Conservation (phyloP, 2,329 filamentous ascomycete species). For the Xylaria sp. region DNA sequence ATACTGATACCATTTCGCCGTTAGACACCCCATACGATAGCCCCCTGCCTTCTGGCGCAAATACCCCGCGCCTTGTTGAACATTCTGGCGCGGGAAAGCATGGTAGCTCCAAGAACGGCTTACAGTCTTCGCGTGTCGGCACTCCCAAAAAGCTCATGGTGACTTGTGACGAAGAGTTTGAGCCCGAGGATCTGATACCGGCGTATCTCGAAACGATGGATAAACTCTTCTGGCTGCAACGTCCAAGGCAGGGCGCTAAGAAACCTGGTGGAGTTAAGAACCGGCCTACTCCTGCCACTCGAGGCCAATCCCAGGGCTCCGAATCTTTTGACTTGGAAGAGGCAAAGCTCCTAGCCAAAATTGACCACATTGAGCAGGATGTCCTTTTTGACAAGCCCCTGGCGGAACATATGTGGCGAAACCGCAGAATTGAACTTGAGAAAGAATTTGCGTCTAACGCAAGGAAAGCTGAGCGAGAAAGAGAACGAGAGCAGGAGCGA, state of each 20-base stretch:
- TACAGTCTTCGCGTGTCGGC: conserved; percentile 45
- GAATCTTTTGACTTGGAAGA: conserved; percentile 59
- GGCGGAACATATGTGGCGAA: conserved; percentile 74
- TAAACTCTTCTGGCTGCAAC: conserved; percentile 71
- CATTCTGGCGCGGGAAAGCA: conserved; percentile 47
- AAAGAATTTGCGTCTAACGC: conserved; percentile 67
- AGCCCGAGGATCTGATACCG: conserved; percentile 79
- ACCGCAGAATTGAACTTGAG: conserved; percentile 68
- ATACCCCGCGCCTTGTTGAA: conserved; percentile 59
- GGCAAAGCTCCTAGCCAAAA: conserved; percentile 76
- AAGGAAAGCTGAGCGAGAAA: conserved; percentile 51
- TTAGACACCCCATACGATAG: conserved; percentile 63
- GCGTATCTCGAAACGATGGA: conserved; percentile 81
- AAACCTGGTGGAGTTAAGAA: conserved; percentile 51
- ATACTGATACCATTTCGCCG: conserved; percentile 24
- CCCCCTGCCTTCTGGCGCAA: conserved; percentile 61
- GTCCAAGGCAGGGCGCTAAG: conserved; percentile 60
- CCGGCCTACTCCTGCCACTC: conserved; percentile 4
- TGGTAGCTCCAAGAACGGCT: conserved; percentile 52
- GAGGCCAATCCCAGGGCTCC: neutral
- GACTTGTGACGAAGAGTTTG: conserved; percentile 75
- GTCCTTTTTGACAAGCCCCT: conserved; percentile 76
- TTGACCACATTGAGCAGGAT: conserved; percentile 81
- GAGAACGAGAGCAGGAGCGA: conserved; percentile 48
- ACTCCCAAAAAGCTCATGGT: conserved; percentile 58